These are phyloP conservation scores for Phytophthora palmivora DNA, from an alignment of 352 stramenopile genomes.

Conservation along the genomic window DNA sequence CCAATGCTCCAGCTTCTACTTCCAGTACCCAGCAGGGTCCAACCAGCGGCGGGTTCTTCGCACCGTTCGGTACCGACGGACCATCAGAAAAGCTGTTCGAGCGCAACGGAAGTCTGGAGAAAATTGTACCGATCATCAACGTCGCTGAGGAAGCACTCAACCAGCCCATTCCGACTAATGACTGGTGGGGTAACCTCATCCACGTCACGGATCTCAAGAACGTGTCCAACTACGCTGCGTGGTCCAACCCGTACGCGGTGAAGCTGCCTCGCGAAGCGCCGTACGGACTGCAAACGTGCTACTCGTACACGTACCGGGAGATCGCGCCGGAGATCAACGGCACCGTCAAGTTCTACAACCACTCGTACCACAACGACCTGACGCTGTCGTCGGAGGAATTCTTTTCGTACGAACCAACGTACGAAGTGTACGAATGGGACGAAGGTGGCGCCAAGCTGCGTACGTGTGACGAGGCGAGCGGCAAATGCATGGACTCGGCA, in stretches of 20 bases:
- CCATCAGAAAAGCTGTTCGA: constrained; percentile 57
- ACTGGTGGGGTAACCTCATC: constrained; percentile 87
- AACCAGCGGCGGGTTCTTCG: constrained; percentile 31
- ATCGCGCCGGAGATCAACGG: constrained; percentile 51
- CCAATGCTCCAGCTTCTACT: background rate
- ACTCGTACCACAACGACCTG: constrained; percentile 72
- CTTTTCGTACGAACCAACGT: constrained; percentile 48
- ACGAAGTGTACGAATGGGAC: constrained; percentile 71
- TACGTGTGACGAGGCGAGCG: constrained; percentile 44
- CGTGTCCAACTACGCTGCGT: constrained; percentile 56
- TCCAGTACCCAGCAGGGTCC: constrained; percentile 12
- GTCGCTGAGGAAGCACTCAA: constrained; percentile 54
- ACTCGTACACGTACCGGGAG: constrained; percentile 69
- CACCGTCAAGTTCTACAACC: constrained; percentile 65
- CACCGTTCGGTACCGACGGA: constrained; percentile 48
- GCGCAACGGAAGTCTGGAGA: constrained; percentile 47
- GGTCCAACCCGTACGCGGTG: constrained; percentile 74
- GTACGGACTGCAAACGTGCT: constrained; percentile 62
- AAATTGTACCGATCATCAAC: constrained; percentile 68
- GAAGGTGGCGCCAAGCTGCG: constrained; percentile 67
- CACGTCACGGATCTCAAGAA: constrained; percentile 53
- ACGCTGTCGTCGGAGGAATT: constrained; percentile 72
- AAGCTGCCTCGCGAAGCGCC: constrained; percentile 54
- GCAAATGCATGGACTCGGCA: constrained; percentile 59
- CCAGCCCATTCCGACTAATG: constrained; percentile 77